Conservation (phyloP, 2,329 filamentous ascomycete species). For the Claviceps purpurea region DNA sequence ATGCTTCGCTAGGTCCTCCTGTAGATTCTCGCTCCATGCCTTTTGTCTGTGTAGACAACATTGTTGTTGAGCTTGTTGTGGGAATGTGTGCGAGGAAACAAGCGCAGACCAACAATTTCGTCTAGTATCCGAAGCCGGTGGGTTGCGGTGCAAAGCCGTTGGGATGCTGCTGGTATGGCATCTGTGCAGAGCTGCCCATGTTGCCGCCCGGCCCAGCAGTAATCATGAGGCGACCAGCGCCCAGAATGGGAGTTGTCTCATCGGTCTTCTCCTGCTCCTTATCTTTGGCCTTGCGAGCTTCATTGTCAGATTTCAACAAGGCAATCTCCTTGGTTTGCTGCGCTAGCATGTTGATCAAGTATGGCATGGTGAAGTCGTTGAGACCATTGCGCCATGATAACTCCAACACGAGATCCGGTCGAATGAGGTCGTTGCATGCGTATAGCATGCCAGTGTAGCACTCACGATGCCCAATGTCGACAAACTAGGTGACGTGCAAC, state of each 20-base stretch:
- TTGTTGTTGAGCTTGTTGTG: neutral
- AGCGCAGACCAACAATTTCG: conserved; percentile 17
- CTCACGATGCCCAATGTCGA: conserved; percentile 96
- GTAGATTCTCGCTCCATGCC: neutral
- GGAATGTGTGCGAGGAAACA: conserved; percentile 9
- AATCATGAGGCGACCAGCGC: conserved; percentile 81
- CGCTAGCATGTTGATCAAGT: conserved; percentile 96
- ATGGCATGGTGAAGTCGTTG: conserved; percentile 96
- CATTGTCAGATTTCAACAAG: conserved; percentile 83
- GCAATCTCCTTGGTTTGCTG: conserved; percentile 83
- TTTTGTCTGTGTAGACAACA: neutral
- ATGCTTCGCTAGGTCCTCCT: neutral
- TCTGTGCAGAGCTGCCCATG: conserved; percentile 39
- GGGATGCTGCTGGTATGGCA: conserved; percentile 56
- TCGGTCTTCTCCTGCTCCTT: conserved; percentile 67
- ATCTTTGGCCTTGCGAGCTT: conserved; percentile 75
- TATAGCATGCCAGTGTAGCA: conserved; percentile 99
- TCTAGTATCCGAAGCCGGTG: conserved; percentile 60
- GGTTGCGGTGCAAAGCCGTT: conserved; percentile 86
- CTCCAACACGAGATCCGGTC: conserved; percentile 84
- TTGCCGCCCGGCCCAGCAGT: conserved; percentile 69
- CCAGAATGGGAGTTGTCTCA: conserved; percentile 86
- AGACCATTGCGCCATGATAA: conserved; percentile 94
- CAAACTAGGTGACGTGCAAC: conserved; percentile 52
- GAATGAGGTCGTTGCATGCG: conserved; percentile 93